A percentile compares a stretch with the other conserved stretches of the same genome.
phyloP scores from a whole-genome alignment of 164 flowering plant genomes.

The Chimonanthus salicifolius region DNA sequence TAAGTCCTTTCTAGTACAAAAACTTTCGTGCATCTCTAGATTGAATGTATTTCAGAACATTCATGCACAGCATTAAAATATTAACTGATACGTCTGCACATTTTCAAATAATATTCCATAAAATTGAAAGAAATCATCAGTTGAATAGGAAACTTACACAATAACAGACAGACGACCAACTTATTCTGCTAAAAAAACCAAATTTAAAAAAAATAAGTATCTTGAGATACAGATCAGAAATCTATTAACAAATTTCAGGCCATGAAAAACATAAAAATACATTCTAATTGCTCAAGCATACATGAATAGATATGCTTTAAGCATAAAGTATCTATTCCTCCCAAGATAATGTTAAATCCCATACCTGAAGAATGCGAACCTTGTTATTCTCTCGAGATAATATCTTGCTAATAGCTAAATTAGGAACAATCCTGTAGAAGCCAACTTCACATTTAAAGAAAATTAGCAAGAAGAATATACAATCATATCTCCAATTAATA shows the following conservation, averaged over 20 bases:
- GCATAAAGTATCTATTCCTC: background rate
- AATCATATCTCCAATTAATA: no score
- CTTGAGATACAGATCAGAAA: background rate
- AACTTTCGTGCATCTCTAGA: no score
- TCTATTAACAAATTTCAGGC: background rate
- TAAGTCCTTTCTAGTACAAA: no score
- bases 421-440: slow-evolving; percentile 82
- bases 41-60: no score
- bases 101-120: no score
- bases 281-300: no score
- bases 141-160: background rate
- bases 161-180: background rate
- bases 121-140: background rate
- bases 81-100: no score
- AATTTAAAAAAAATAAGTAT: no score
- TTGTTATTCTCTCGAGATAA: slow-evolving; percentile 81
- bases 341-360: slow-evolving; percentile 2
- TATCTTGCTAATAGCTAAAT: slow-evolving; percentile 87
- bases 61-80: no score
- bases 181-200: background rate
- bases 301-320: no score
- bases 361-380: slow-evolving; percentile 95
- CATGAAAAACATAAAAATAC: background rate
- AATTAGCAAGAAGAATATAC: slow-evolving; percentile 4
- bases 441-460: slow-evolving; percentile 13